A percentile compares a stretch with the other conserved stretches of the same genome.
Conservation (phyloP, 106 monocot genomes). For the Phalaenopsis aphrodite region DNA sequence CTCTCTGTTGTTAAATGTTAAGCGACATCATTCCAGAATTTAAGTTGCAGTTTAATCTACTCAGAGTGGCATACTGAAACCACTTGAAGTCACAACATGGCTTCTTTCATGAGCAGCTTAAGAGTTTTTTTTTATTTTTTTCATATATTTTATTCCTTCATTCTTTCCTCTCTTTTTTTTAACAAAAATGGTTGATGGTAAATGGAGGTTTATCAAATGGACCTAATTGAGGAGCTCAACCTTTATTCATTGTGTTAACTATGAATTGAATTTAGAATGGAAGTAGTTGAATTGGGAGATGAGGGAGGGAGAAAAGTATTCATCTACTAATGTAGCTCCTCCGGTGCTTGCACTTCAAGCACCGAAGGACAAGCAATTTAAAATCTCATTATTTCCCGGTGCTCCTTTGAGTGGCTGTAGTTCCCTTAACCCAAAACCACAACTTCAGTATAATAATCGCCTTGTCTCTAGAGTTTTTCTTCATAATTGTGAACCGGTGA, state of each 20-base stretch:
- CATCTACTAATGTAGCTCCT: constrained; percentile 2
- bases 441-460: neutral
- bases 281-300: neutral
- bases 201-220: constrained; percentile 2
- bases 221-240: neutral
- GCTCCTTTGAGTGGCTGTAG: neutral
- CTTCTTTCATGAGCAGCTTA: neutral
- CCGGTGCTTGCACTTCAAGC: constrained; percentile 16
- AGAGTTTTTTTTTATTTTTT: too few relatives aligned
- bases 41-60: neutral
- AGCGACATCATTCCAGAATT: neutral
- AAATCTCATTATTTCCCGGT: constrained; percentile 4
- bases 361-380: constrained; percentile 6
- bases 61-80: neutral
- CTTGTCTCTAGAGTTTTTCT: neutral
- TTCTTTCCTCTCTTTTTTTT: neutral
- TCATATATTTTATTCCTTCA: neutral
- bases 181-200: neutral
- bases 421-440: neutral
- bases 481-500: constrained; percentile 8
- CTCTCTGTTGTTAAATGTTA: neutral
- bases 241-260: neutral
- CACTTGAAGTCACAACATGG: neutral
- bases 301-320: neutral
- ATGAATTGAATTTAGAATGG: neutral